Percentiles rank a stretch among this genome's conserved stretches.
These are phyloP conservation scores for Parasarocladium wereldwijsianum DNA, from an alignment of 2,329 filamentous ascomycete genomes.

Conservation along the genomic window DNA sequence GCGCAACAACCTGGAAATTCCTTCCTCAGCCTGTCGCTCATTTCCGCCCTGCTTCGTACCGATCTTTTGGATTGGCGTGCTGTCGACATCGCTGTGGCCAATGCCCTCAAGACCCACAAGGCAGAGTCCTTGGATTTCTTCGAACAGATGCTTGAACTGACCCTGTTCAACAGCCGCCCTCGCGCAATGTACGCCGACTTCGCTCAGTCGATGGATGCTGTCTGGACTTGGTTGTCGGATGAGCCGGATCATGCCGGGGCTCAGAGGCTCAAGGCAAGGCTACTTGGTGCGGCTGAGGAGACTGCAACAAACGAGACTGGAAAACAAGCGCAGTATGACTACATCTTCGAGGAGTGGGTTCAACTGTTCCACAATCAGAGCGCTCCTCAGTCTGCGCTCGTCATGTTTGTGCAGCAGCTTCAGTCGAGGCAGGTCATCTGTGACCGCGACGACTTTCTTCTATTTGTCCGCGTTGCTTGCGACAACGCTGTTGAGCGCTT, in stretches of 20 bases:
- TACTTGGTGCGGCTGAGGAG: conserved; percentile 20
- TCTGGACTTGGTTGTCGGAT: conserved; percentile 68
- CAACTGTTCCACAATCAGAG: conserved; percentile 66
- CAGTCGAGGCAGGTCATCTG: conserved; percentile 60
- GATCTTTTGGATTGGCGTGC: conserved; percentile 48
- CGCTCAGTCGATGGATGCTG: conserved; percentile 63
- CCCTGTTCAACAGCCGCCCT: conserved; percentile 64
- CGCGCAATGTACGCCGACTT: conserved; percentile 76
- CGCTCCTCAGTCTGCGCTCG: conserved; percentile 54
- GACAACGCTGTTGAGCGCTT: conserved; percentile 67
- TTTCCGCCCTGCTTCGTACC: conserved; percentile 41
- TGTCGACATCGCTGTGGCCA: conserved; percentile 58
- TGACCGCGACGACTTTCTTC: conserved; percentile 58
- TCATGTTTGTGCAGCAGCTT: conserved; percentile 73
- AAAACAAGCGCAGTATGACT: conserved; percentile 71
- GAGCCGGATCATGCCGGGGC: conserved; percentile 50
- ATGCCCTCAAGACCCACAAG: conserved; percentile 57
- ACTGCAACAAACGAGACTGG: conserved; percentile 25
- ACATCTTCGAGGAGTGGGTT: conserved; percentile 93
- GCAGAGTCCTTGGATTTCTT: conserved; percentile 64
- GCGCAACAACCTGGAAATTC: conserved; percentile 38
- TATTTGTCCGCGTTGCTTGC: conserved; percentile 69
- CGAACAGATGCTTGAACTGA: conserved; percentile 62
- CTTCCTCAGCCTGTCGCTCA: conserved; percentile 42
- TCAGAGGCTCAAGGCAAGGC: conserved; percentile 56